These are phyloP conservation scores for Polytrichum formosum DNA, from an alignment of 225 moss, liverwort and hornwort genomes.

Conservation along the genomic window DNA sequence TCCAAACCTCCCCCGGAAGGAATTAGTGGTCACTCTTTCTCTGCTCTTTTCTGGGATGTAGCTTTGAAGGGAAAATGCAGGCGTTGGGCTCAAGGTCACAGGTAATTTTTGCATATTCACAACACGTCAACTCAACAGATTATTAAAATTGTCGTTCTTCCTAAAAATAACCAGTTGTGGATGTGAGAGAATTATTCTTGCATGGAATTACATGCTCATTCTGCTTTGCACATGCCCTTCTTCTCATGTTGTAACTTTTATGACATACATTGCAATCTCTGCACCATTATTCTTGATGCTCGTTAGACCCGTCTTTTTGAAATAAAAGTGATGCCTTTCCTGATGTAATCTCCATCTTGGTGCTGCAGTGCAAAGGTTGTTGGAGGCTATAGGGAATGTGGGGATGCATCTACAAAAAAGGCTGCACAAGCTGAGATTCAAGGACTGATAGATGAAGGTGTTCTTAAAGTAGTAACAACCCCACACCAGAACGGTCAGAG, in stretches of 20 bases:
- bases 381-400: constrained; percentile 66
- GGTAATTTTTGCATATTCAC: constrained; percentile 33
- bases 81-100: constrained; percentile 85
- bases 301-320: no score
- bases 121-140: neutral
- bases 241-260: neutral
- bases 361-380: constrained; percentile 85
- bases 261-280: no score
- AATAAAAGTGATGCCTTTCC: no score
- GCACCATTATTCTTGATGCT: no score
- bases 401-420: constrained; percentile 51
- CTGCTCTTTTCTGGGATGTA: constrained; percentile 65
- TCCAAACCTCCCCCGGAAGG: constrained; percentile 52
- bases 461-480: constrained; percentile 29
- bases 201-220: neutral
- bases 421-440: constrained; percentile 61
- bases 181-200: neutral
- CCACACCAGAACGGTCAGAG: constrained; percentile 26
- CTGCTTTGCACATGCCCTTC: neutral
- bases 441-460: constrained; percentile 47
- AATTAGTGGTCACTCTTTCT: constrained; percentile 53
- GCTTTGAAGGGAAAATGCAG: constrained; percentile 68
- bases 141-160: neutral
- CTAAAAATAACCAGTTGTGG: neutral
- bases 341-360: no score